These are phyloP conservation scores for Colletotrichum sansevieriae DNA, from an alignment of 2,329 filamentous ascomycete genomes.

Conservation along the genomic window DNA sequence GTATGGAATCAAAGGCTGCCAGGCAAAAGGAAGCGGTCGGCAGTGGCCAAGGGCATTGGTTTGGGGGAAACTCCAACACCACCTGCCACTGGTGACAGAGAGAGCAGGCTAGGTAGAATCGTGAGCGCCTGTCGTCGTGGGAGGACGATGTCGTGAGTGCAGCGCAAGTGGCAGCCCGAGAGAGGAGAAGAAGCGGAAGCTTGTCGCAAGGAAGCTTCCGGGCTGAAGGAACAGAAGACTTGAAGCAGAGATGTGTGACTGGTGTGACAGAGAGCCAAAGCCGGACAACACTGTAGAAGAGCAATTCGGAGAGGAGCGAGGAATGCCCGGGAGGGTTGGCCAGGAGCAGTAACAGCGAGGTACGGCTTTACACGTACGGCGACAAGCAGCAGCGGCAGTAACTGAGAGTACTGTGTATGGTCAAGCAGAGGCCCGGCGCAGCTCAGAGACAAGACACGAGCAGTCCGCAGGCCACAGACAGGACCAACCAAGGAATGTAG, in stretches of 20 bases:
- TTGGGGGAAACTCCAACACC: constrained; percentile 9
- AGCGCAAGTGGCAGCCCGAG: background rate
- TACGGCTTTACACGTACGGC: background rate
- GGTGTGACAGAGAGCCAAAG: constrained; percentile 34
- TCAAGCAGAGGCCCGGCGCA: too few relatives aligned
- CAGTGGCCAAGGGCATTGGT: constrained; percentile 32
- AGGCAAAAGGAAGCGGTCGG: constrained; percentile 31
- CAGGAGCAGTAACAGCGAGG: constrained; percentile 17
- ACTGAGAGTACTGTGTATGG: background rate
- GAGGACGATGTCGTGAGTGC: background rate
- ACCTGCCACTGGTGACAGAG: background rate
- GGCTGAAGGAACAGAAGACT: constrained; percentile 4
- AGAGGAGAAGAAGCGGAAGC: background rate
- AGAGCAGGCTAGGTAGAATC: background rate
- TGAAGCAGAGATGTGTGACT: constrained; percentile 22
- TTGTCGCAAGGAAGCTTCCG: constrained; percentile 7
- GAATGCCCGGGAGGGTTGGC: constrained; percentile 8
- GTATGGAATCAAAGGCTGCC: constrained; percentile 29
- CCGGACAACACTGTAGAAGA: background rate
- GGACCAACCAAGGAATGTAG: too few relatives aligned
- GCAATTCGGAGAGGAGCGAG: constrained; percentile 3
- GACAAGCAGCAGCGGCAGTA: background rate
- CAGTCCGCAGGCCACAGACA: too few relatives aligned
- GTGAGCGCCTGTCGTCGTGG: background rate
- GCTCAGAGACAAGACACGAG: too few relatives aligned